Conservation (phyloP, 2,329 filamentous ascomycete species). For the Aspergillus ruber region DNA sequence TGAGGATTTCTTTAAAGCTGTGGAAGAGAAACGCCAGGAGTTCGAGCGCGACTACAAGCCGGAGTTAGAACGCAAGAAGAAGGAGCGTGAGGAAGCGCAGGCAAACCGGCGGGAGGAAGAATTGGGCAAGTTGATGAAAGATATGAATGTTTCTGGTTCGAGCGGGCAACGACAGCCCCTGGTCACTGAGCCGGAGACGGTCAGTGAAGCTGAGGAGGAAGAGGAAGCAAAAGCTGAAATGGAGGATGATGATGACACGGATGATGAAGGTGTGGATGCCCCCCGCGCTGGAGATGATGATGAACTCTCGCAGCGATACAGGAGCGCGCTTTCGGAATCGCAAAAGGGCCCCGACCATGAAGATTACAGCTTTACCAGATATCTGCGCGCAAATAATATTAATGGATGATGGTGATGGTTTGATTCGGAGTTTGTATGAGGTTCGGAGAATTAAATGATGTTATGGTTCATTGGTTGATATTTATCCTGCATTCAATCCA, state of each 20-base stretch:
- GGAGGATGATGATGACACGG: constrained; percentile 46
- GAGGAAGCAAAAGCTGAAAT: constrained; percentile 40
- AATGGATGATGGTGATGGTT: constrained; percentile 16
- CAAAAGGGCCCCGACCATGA: constrained; percentile 34
- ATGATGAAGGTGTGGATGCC: constrained; percentile 47
- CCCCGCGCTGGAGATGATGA: constrained; percentile 55
- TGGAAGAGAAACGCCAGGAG: constrained; percentile 78
- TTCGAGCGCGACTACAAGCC: constrained; percentile 88
- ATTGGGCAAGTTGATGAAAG: constrained; percentile 87
- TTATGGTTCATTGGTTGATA: background rate
- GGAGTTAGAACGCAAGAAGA: constrained; percentile 69
- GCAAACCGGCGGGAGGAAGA: constrained; percentile 68
- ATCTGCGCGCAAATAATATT: constrained; percentile 36
- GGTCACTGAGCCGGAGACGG: constrained; percentile 35
- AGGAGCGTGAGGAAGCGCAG: constrained; percentile 70
- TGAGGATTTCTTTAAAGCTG: constrained; percentile 87
- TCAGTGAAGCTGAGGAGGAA: constrained; percentile 47
- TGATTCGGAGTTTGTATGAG: background rate
- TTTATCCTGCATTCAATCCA: background rate
- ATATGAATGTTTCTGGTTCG: constrained; percentile 62
- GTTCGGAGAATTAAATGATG: background rate
- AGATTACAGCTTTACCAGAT: constrained; percentile 48
- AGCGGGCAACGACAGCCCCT: constrained; percentile 18
- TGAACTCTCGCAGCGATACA: constrained; percentile 68
- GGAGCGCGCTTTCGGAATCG: constrained; percentile 61